Conservation (phyloP, 148 eudicot species). For the Nepenthes gracilis region DNA sequence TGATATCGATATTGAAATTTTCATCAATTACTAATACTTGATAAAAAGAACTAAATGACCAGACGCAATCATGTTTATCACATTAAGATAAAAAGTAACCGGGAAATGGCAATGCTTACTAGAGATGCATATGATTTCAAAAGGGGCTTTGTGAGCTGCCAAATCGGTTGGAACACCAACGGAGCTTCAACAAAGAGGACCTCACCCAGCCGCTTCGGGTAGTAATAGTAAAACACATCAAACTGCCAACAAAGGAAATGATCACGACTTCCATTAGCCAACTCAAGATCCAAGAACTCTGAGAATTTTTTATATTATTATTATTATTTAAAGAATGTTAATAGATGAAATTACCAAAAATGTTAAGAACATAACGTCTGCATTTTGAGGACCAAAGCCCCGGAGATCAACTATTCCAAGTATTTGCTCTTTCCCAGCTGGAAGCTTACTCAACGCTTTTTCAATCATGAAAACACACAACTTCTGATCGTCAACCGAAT, state of each 20-base stretch:
- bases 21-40: too few relatives aligned
- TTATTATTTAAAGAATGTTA: background rate
- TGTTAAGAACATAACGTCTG: conserved; percentile 69
- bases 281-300: too few relatives aligned
- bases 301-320: too few relatives aligned
- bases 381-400: conserved; percentile 63
- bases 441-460: conserved; percentile 81
- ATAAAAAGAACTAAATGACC: too few relatives aligned
- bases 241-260: conserved; percentile 42
- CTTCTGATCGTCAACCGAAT: conserved; percentile 58
- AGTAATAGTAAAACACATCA: conserved; percentile 82
- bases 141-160: conserved; percentile 82
- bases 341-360: conserved; percentile 55
- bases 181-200: conserved; percentile 93
- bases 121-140: conserved; percentile 73
- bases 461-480: conserved; percentile 73
- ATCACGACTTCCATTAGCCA: too few relatives aligned
- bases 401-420: conserved; percentile 79
- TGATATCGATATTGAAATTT: too few relatives aligned
- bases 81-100: too few relatives aligned
- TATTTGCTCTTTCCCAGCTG: conserved; percentile 67
- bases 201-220: conserved; percentile 71
- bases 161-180: conserved; percentile 72
- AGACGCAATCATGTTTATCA: too few relatives aligned
- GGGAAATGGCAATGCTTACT: conserved; percentile 23